Percentiles rank a stretch among this genome's conserved stretches.
phyloP scores from a whole-genome alignment of 768 basidiomycete species.

The Termitomyces eurrhizus region DNA sequence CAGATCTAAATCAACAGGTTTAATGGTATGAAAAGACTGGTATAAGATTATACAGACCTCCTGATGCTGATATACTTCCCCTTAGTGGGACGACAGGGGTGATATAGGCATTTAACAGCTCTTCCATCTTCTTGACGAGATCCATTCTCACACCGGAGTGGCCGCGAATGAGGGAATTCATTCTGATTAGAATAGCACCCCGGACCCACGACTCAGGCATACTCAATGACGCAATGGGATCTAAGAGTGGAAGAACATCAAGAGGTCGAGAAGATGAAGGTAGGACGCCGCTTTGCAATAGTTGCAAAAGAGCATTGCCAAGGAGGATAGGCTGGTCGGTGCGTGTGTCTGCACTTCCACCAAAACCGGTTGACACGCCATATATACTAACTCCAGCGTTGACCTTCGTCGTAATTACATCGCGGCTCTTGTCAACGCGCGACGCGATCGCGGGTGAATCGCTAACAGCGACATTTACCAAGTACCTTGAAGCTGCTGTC shows the following conservation, averaged over 20 bases:
- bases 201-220: constrained; percentile 91
- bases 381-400: constrained; percentile 69
- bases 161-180: constrained; percentile 86
- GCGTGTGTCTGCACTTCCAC: constrained; percentile 85
- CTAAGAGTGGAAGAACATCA: constrained; percentile 61
- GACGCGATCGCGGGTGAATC: constrained; percentile 41
- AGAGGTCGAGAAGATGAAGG: constrained; percentile 49
- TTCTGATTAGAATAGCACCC: constrained; percentile 81
- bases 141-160: constrained; percentile 85
- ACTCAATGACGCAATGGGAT: constrained; percentile 59
- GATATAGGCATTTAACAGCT: constrained; percentile 66
- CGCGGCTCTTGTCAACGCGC: constrained; percentile 42
- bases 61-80: constrained; percentile 80
- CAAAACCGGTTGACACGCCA: constrained; percentile 82
- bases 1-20: constrained; percentile 44
- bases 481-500: constrained; percentile 68
- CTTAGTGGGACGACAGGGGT: constrained; percentile 80
- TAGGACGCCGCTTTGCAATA: constrained; percentile 73
- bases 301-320: constrained; percentile 80
- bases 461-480: constrained; percentile 47
- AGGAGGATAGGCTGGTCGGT: constrained; percentile 71
- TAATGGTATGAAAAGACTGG: constrained; percentile 5
- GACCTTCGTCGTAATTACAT: constrained; percentile 64
- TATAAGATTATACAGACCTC: constrained; percentile 42
- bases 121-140: constrained; percentile 74